Evolutionary conservation across 257 asterid species (phyloP).

Genomic region (Henckelia pumila): DNA sequence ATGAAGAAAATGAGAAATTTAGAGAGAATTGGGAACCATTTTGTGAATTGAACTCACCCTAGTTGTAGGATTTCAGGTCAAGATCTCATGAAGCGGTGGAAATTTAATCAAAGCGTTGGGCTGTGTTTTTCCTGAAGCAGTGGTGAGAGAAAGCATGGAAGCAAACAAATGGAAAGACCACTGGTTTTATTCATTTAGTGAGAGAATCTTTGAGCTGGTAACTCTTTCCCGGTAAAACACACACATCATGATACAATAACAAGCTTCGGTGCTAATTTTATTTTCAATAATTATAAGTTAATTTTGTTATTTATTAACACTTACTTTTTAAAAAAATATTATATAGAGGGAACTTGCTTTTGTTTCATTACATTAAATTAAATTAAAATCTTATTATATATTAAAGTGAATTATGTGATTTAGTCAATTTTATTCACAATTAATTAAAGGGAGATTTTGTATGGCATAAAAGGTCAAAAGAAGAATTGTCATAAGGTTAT

Average conservation of each 20-base stretch:
- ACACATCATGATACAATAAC: not conserved
- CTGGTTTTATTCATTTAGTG: conserved; percentile 24
- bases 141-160: conserved; percentile 29
- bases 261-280: not conserved
- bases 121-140: not conserved
- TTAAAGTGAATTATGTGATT: too few relatives aligned
- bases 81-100: conserved; percentile 43
- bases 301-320: too few relatives aligned
- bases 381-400: too few relatives aligned
- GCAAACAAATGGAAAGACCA: conserved; percentile 40
- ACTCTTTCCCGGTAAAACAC: not conserved
- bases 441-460: too few relatives aligned
- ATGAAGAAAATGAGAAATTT: too few relatives aligned
- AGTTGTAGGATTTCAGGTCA: conserved; percentile 26
- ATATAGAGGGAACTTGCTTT: too few relatives aligned
- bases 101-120: conserved; percentile 16
- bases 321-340: too few relatives aligned
- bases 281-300: too few relatives aligned
- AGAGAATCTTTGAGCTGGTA: not conserved
- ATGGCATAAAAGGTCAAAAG: too few relatives aligned
- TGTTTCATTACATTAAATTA: too few relatives aligned
- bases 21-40: conserved; percentile 3
- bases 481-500: too few relatives aligned
- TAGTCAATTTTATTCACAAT: too few relatives aligned
- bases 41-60: conserved; percentile 27